A percentile compares a stretch with the other conserved stretches of the same genome.
phyloP scores from a whole-genome alignment of 108 stramenopile genomes.

The Skeletonema grethae region DNA sequence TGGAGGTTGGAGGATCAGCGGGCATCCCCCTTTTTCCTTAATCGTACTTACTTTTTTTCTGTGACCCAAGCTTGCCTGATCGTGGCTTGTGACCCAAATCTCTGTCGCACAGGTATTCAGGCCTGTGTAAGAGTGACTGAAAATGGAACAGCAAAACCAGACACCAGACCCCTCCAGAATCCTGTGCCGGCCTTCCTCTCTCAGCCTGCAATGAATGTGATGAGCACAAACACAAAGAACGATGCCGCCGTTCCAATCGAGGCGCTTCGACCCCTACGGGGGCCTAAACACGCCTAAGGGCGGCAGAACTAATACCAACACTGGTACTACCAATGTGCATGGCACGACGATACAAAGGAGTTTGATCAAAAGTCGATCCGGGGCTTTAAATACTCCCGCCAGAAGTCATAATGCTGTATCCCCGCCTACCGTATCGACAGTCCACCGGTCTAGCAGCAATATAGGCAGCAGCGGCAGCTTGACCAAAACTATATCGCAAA shows the following conservation, averaged over 20 bases:
- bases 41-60: too few relatives aligned
- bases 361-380: slow-evolving; percentile 8
- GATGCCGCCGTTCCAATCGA: slow-evolving; percentile 26
- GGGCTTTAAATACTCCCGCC: neutral
- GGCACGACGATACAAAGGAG: slow-evolving; percentile 13
- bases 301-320: neutral
- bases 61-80: too few relatives aligned
- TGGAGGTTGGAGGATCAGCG: too few relatives aligned
- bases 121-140: too few relatives aligned
- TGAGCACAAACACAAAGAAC: neutral
- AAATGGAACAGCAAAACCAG: neutral
- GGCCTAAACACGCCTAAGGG: neutral
- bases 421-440: neutral
- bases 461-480: neutral
- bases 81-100: too few relatives aligned
- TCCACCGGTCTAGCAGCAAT: neutral
- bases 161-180: too few relatives aligned
- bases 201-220: neutral
- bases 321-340: neutral
- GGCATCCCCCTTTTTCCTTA: too few relatives aligned
- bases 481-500: neutral
- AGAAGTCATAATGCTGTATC: slow-evolving; percentile 1
- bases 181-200: too few relatives aligned
- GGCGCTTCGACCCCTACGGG: slow-evolving; percentile 24
- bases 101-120: too few relatives aligned